These are phyloP conservation scores for Microbotryum lychnidis-dioicae DNA, from an alignment of 1,284 basidiomycete species.

Conservation along the genomic window DNA sequence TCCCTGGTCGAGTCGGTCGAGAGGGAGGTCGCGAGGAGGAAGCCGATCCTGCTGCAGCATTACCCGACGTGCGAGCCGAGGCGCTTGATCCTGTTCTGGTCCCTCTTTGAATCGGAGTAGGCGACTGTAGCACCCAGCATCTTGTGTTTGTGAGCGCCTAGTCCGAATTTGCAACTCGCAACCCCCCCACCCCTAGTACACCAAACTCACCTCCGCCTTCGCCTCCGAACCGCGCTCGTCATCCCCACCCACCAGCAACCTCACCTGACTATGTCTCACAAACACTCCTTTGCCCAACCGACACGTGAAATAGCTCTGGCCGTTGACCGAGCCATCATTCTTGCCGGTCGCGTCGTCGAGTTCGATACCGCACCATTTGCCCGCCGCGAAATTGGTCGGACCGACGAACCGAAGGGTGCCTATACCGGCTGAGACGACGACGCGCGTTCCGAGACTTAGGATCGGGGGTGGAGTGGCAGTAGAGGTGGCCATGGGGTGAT, in stretches of 20 bases:
- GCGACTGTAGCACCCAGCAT: not conserved
- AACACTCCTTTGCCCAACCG: conserved; percentile 72
- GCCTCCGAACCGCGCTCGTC: not conserved
- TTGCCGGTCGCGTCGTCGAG: conserved; percentile 70
- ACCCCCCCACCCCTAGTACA: not conserved
- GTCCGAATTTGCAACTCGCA: not conserved
- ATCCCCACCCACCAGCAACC: conserved; percentile 42
- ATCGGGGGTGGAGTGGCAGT: not conserved
- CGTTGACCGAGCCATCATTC: conserved; percentile 88
- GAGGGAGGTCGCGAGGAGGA: too few species aligned
- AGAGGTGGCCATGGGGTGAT: not conserved
- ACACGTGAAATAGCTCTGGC: conserved; percentile 76
- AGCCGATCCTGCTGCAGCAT: too few species aligned
- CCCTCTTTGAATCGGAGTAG: not conserved
- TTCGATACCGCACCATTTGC: conserved; percentile 93
- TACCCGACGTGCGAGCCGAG: too few species aligned
- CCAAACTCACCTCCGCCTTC: not conserved
- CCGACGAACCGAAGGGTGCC: conserved; percentile 85
- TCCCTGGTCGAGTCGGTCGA: too few species aligned
- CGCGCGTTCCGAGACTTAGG: conserved; percentile 46
- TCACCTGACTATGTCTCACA: conserved; percentile 79
- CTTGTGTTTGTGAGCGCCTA: not conserved
- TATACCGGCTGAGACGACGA: conserved; percentile 65
- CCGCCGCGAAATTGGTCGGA: conserved; percentile 68
- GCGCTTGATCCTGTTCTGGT: not conserved